A percentile compares a stretch with the other conserved stretches of the same genome.
These are phyloP conservation scores for Cymodocea nodosa DNA, from an alignment of 116 monocot genomes.

Conservation along the genomic window DNA sequence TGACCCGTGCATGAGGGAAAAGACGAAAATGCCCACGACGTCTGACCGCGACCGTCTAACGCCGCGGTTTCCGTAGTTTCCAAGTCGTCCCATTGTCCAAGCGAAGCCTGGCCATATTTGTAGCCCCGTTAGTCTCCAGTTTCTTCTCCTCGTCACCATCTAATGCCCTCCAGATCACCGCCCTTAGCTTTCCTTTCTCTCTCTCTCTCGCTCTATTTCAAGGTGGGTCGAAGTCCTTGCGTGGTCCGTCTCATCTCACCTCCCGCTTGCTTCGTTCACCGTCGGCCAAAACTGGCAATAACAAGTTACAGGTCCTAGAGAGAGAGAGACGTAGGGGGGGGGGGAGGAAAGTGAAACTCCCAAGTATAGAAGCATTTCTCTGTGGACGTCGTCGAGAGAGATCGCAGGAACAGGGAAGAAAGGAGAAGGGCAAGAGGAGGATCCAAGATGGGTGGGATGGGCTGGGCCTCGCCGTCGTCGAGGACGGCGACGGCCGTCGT, in stretches of 20 bases:
- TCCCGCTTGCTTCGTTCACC: background rate
- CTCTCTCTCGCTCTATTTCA: background rate
- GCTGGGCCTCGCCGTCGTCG: background rate
- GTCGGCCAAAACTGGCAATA: background rate
- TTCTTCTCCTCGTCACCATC: no score
- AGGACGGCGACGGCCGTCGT: background rate
- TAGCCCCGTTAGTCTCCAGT: no score
- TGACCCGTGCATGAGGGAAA: no score
- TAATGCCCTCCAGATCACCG: constrained; percentile 6
- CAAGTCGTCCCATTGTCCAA: no score
- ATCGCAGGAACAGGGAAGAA: background rate
- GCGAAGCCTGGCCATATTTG: no score
- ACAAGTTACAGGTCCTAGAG: background rate
- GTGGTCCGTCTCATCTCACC: background rate
- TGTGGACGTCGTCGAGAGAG: background rate
- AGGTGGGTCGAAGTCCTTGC: background rate
- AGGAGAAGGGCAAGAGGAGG: background rate
- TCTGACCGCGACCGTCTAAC: no score
- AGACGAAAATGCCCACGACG: no score
- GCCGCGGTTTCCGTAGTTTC: no score
- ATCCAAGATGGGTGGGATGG: background rate
- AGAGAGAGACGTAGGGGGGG: no score
- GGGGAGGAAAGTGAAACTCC: no score
- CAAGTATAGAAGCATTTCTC: background rate
- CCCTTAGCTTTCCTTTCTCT: no score